Conservation (phyloP, 306 rosid species). For the Quercus rubra region DNA sequence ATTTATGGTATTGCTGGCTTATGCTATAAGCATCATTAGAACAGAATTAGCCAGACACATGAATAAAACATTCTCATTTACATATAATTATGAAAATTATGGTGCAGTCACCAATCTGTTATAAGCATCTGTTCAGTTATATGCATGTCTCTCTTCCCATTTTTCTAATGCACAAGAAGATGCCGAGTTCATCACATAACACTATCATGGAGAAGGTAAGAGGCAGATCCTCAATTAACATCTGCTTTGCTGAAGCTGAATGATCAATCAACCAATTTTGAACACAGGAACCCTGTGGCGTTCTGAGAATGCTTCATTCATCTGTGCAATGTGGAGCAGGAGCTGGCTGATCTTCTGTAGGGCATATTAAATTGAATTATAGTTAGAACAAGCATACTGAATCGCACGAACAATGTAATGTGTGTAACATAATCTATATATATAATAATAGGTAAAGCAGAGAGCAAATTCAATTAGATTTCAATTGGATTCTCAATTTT, state of each 20-base stretch:
- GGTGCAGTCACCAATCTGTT: neutral
- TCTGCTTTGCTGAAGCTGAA: neutral
- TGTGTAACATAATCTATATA: neutral
- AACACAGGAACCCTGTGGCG: conserved; percentile 59
- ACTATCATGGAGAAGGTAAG: neutral
- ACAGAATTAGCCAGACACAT: neutral
- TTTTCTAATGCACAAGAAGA: neutral
- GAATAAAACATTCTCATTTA: neutral
- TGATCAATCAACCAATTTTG: conserved; percentile 28
- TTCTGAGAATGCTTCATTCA: conserved; percentile 49
- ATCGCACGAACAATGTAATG: too few relatives aligned
- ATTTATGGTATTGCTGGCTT: neutral
- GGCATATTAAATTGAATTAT: neutral
- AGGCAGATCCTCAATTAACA: neutral
- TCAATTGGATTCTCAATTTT: too few relatives aligned
- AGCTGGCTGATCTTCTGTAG: conserved; percentile 59
- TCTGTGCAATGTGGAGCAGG: conserved; percentile 43
- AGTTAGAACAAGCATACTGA: neutral
- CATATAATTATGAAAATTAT: neutral
- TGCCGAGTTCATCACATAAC: neutral
- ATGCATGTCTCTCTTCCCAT: neutral
- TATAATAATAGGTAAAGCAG: too few relatives aligned
- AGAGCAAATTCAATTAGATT: too few relatives aligned
- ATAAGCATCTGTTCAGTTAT: neutral
- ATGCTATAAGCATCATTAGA: neutral